Base-by-base conservation (phyloP, 1,284 basidiomycete species). In the Ceratobasidium theobromae region DNA sequence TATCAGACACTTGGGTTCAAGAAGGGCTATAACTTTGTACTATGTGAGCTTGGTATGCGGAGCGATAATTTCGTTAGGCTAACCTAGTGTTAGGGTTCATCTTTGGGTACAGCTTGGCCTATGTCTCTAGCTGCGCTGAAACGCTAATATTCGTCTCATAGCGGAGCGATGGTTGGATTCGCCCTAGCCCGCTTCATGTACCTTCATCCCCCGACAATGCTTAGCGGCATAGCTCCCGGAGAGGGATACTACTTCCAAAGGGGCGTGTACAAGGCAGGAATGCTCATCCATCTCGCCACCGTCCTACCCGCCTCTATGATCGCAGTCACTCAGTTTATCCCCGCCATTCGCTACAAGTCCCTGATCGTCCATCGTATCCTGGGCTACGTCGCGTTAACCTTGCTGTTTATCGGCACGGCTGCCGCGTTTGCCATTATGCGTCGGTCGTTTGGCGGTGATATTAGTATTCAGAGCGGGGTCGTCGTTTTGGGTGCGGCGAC, bases 301-400 rank as follows among this genome's bases (percentile, higher is more conserved):
- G 43, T 60, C 12, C 40, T 67, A 11, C 54, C 55, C 21, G 57
- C 57, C 12, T 58, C 66, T 18, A 55, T 69, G 27, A 55, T 69
- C 32, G 49, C 66, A 11, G 53, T 58, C 12, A 25, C 64, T 3
- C 68, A 69, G 40, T 67, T 69, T 33, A 43, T 69, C 18, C 68
- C 68, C 21, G 45, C 25, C 1, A 65, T 69, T 28, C 57, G 58
- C 8, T 46, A 67, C 23, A 67, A 65, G 25, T 67, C 67, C 18
- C 28, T 67, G 0, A 62, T 48, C 11, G 45, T 67, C 14, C 68
- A 69, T 53, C 57, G 66, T 23, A 41, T 65, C n/a, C 51, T 54
- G 14, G 68, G 68, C 30, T 67, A 57, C 28, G 27, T 65, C 16
- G 45, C 55, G 4, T 54, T 67, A 40, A 30, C 52, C 4, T 48